Base-by-base conservation (phyloP, 1,284 basidiomycete species). In the Pulveroboletus sp. region DNA sequence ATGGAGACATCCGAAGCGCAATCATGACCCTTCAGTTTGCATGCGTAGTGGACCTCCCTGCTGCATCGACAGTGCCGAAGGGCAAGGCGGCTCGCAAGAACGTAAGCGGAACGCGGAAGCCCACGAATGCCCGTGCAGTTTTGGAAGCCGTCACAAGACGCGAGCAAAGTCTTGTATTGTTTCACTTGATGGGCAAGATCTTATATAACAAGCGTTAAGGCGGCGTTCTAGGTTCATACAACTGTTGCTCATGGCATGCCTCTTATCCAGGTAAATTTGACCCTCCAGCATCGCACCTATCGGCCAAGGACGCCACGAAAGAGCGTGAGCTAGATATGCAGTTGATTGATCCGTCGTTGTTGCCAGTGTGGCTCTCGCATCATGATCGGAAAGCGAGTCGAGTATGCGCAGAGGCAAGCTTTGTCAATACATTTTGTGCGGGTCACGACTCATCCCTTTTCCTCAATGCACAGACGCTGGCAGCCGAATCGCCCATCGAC, bases 161-260 rank as follows among this genome's bases (percentile, higher is more conserved):
- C 48, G 96, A 98, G 65, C 89, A 94, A 64, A 91, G 87, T 54
- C 76, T 99, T 11, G 87, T 85, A 4, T 76, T 99, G 39, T 99
- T 98, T 67, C 97, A 98, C 75, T 77, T 98, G 9, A 77, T 99
- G 36, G 97, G 96, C 8, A 96, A 92, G 74, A 83, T 98, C 3
- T 74, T 99, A 49, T 99, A 96, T 72, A 98, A 97, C 73, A 99
- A 98, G 74, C 85, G 96, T 93, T 56, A 28, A 56, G 17, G n/a
- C 20, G 7, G 7, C 38, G 10, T 47, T 36, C 31, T 9, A 4
- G 18, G 20, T 2, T 25, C 3, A 15, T 35, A 14, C 14, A 4
- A 10, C 15, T 39, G 28, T 56, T n/a, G 18, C 47, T 68, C 26
- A 70, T 29, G 40, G 42, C 52, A 43, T 33, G 11, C 20, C 26